These are phyloP conservation scores for Tuber microsphaerosporum DNA, from an alignment of 495 filamentous ascomycete genomes.

Conservation along the genomic window DNA sequence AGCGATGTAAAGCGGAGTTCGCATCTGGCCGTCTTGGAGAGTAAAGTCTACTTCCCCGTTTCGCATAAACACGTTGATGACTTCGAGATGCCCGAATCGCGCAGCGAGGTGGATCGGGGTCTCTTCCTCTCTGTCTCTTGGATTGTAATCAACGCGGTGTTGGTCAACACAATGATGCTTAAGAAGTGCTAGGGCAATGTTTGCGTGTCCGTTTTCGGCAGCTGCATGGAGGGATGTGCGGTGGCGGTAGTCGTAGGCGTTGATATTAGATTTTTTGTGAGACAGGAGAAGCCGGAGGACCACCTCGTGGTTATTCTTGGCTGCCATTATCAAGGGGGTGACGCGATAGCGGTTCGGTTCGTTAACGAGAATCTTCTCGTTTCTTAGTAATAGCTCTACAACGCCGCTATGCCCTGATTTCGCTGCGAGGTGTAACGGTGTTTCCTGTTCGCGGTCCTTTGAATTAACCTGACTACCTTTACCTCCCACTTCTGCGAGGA, in stretches of 20 bases:
- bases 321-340: background rate
- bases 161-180: too few relatives aligned
- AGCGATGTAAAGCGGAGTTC: constrained; percentile 2
- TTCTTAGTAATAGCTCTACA: background rate
- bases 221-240: background rate
- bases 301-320: background rate
- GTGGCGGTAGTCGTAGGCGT: background rate
- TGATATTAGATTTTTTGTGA: background rate
- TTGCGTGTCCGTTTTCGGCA: background rate
- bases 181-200: background rate
- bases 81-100: background rate
- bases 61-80: background rate
- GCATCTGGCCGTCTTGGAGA: background rate
- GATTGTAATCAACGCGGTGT: background rate
- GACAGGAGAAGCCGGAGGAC: background rate
- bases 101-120: background rate
- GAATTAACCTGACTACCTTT: background rate
- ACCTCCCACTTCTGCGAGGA: background rate
- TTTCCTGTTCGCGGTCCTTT: background rate
- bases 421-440: background rate
- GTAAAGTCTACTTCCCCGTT: background rate
- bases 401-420: background rate
- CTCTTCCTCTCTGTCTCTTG: background rate
- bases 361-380: background rate
- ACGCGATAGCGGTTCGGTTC: background rate